Base-by-base conservation (phyloP, 257 asterid species). In the Forsythia suspensa region DNA sequence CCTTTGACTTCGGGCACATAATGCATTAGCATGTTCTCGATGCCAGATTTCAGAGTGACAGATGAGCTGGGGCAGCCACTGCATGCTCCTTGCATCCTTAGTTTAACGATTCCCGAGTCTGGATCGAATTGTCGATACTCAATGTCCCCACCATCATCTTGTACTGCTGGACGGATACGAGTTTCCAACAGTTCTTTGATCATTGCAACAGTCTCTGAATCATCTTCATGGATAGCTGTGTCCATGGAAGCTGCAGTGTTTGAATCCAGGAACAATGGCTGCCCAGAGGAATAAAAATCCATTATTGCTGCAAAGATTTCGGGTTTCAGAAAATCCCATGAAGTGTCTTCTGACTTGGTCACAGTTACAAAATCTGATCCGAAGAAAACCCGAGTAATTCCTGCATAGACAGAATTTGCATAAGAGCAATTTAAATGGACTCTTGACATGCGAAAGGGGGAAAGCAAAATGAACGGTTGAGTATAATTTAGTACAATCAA, bases 11-110 rank as follows among this genome's bases (percentile, higher is more conserved):
- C 99, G 0, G 99, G 93, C 38, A 95, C 96, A 74, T 95, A 95
- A 80, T 95, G 99, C 99, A 95, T 95, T 73, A 95, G 87, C 98
- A 95, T 95, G 77, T 95, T 95, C 84, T 95, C 99, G 38, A 95
- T 95, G 55, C 99, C 99, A 69, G 98, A 95, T 78, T 95, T 95
- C 84, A 95, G 83, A 41, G 99, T 95, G 66, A 95, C 97, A 0
- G 97, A 88, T 5, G 99, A 95, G 85, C 99, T 95, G 59, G 99
- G 99, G 86, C 99, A 95, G 10, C 99, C 99, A 74, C 99, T 95
- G 85, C 99, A 95, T n/a, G 99, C 99, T 71, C 99, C 99, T 81
- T 95, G 99, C 99, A 95, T 95, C 80, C 90, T 89, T 78, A 95
- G 89, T 82, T 87, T 93, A 69, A 95, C 99, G 57, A 93, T 78